These are phyloP conservation scores for Podospora bellae-mahoneyi DNA, from an alignment of 495 filamentous ascomycete genomes.

Conservation along the genomic window DNA sequence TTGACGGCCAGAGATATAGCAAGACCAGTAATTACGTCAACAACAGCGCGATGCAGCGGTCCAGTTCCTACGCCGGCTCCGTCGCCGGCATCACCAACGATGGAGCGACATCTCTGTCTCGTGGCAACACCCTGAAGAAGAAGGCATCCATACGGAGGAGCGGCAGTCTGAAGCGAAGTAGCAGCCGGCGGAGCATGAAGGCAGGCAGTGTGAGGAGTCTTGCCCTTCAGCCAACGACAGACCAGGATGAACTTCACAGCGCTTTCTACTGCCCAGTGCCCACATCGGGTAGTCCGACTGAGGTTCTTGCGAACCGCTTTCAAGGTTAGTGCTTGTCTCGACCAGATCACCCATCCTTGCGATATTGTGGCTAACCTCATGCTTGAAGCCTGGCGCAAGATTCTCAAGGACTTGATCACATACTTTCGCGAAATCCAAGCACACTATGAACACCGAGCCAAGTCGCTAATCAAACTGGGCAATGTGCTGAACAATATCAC, in stretches of 20 bases:
- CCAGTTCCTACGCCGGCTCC: conserved; percentile 48
- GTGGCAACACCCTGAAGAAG: conserved; percentile 82
- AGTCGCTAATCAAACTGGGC: conserved; percentile 76
- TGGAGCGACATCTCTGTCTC: conserved; percentile 49
- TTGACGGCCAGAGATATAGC: conserved; percentile 37
- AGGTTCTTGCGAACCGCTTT: conserved; percentile 84
- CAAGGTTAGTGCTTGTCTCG: conserved; percentile 59
- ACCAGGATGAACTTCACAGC: conserved; percentile 71
- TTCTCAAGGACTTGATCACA: conserved; percentile 88
- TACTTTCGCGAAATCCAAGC: conserved; percentile 93
- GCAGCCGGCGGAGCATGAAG: conserved; percentile 69
- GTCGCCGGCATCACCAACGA: conserved; percentile 28
- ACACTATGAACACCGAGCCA: conserved; percentile 82
- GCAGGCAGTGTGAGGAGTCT: conserved; percentile 80
- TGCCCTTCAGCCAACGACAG: conserved; percentile 58
- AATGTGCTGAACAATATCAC: conserved; percentile 79
- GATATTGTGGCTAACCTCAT: conserved; percentile 14
- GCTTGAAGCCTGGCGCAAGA: conserved; percentile 80
- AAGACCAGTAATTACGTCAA: not conserved
- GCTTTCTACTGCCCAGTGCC: conserved; percentile 87
- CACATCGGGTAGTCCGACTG: conserved; percentile 81
- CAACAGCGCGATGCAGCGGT: conserved; percentile 45
- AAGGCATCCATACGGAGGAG: conserved; percentile 70
- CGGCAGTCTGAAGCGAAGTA: conserved; percentile 72
- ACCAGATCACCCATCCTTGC: not conserved